Conservation (phyloP, 208 protist species). For the Acanthamoeba royreba region DNA sequence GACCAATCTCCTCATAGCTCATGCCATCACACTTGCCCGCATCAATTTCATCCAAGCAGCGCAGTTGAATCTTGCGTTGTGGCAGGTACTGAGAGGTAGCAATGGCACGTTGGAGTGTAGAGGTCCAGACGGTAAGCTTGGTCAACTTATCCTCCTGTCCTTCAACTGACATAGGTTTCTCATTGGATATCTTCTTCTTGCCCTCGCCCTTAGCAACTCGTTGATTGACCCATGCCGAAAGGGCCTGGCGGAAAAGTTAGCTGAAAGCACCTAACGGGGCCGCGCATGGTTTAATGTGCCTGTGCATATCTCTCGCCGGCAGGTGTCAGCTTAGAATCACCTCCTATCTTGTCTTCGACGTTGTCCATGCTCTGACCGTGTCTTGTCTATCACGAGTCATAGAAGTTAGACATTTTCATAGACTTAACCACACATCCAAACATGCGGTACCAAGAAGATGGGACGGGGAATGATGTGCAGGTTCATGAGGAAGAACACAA, state of each 20-base stretch:
- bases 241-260: background rate
- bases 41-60: constrained; percentile 64
- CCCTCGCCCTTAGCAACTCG: background rate
- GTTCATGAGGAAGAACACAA: constrained; percentile 74
- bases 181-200: background rate
- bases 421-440: background rate
- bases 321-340: constrained; percentile 44
- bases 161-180: background rate
- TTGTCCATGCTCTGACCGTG: constrained; percentile 78
- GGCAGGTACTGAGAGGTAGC: constrained; percentile 46
- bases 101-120: constrained; percentile 62
- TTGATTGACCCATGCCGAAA: background rate
- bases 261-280: background rate
- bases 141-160: background rate
- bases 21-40: constrained; percentile 68
- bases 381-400: constrained; percentile 56
- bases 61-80: constrained; percentile 43
- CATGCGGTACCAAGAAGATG: constrained; percentile 50
- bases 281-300: too few relatives aligned
- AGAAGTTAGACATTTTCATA: background rate
- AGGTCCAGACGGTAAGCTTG: constrained; percentile 53
- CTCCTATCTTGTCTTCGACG: constrained; percentile 61
- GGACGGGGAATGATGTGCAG: constrained; percentile 56
- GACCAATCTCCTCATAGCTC: constrained; percentile 65
- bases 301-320: constrained; percentile 52